Conservation (phyloP, 2,329 filamentous ascomycete genomes). For the Colletotrichum sublineola region DNA sequence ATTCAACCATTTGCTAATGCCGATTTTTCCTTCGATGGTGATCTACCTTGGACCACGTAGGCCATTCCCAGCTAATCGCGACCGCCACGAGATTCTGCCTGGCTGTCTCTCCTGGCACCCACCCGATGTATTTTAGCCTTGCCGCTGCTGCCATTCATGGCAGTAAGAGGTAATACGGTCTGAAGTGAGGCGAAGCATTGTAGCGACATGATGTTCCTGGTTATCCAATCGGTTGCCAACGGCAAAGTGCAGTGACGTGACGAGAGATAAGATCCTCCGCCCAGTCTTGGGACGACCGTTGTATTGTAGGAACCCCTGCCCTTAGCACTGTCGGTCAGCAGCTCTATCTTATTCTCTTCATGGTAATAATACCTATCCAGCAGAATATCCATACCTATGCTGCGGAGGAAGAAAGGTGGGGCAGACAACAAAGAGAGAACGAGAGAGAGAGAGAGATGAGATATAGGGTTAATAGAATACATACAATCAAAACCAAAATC, state of each 20-base stretch:
- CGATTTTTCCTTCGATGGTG: conserved; percentile 3
- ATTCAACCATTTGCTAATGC: not conserved
- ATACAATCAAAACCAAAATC: not conserved
- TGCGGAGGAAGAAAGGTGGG: not conserved
- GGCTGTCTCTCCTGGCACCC: conserved; percentile 5
- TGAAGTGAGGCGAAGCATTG: conserved; percentile 7
- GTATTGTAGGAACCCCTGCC: conserved; percentile 30
- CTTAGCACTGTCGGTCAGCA: conserved; percentile 23
- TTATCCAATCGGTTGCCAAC: not conserved
- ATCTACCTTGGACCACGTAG: conserved; percentile 6
- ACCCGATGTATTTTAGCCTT: conserved; percentile 16
- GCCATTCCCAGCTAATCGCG: conserved; percentile 20
- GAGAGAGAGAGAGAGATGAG: not conserved
- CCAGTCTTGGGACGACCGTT: conserved; percentile 29
- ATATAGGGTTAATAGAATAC: not conserved
- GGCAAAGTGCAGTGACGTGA: conserved; percentile 4
- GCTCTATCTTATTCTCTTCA: not conserved
- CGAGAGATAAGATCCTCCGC: conserved; percentile 7
- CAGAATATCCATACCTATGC: not conserved
- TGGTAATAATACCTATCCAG: not conserved
- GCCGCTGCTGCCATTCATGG: conserved; percentile 28
- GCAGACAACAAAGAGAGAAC: not conserved
- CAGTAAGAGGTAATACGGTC: not conserved
- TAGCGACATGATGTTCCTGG: not conserved
- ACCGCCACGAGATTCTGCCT: not conserved